Percentiles rank a stretch among this genome's conserved stretches.
phyloP scores from a whole-genome alignment of 2,329 filamentous ascomycete genomes.

The Aureobasidium subglaciale region DNA sequence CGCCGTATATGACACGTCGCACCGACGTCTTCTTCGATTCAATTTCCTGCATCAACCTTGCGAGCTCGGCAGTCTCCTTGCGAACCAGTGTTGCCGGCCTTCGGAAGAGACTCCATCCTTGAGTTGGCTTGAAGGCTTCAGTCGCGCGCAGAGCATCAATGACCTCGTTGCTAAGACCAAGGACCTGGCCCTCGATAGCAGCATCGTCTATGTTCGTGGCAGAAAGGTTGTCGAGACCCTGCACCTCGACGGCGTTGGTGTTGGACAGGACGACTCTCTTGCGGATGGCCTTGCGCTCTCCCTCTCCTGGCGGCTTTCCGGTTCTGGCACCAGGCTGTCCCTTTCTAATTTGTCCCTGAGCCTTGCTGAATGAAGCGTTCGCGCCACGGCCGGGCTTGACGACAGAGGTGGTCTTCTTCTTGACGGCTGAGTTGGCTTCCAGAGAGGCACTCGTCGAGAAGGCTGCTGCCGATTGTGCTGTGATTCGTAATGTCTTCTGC shows the following conservation, averaged over 20 bases:
- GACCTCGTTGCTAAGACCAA: conserved; percentile 60
- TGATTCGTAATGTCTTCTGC: conserved; percentile 9
- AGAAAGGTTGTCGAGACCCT: conserved; percentile 57
- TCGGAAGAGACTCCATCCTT: conserved; percentile 82
- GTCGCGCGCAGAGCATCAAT: conserved; percentile 76
- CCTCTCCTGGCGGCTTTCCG: conserved; percentile 39
- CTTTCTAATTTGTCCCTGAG: conserved; percentile 23
- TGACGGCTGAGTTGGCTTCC: conserved; percentile 22
- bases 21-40: conserved; percentile 43
- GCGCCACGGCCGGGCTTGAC: conserved; percentile 15
- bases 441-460: conserved; percentile 28
- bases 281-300: conserved; percentile 79
- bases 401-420: conserved; percentile 24
- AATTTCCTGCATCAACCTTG: conserved; percentile 36
- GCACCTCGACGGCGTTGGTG: conserved; percentile 78
- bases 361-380: conserved; percentile 13
- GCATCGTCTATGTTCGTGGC: conserved; percentile 48
- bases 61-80: conserved; percentile 67
- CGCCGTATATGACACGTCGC: conserved; percentile 64
- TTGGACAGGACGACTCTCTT: conserved; percentile 91
- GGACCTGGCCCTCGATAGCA: conserved; percentile 56
- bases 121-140: conserved; percentile 84
- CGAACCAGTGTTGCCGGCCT: conserved; percentile 72
- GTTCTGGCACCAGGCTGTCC: conserved; percentile 20
- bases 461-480: conserved; percentile 21